Conservation (phyloP, 148 eudicot species). For the Rhododendron mucronatum region DNA sequence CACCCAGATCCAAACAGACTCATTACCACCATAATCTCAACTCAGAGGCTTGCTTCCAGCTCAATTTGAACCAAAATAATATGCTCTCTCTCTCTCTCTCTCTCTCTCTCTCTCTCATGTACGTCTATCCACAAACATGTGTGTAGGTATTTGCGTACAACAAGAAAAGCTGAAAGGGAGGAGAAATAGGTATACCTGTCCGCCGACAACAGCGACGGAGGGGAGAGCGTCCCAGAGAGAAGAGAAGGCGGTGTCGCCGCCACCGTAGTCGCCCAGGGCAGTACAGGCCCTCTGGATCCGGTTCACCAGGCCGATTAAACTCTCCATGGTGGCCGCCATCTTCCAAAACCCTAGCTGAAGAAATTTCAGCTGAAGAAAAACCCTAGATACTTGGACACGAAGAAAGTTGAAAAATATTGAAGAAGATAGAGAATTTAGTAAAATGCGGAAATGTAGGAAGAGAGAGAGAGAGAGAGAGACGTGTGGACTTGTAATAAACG, state of each 20-base stretch:
- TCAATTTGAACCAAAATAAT: background rate
- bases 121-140: background rate
- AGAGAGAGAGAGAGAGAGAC: background rate
- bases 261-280: conserved; percentile 60
- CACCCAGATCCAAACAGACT: background rate
- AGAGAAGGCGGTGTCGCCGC: conserved; percentile 43
- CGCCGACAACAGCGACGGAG: conserved; percentile 71
- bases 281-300: conserved; percentile 64
- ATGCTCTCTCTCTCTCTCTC: background rate
- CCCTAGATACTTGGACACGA: conserved; percentile 1
- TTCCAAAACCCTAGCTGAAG: conserved; percentile 4
- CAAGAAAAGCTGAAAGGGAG: background rate
- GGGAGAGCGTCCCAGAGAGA: conserved; percentile 79
- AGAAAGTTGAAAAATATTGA: background rate
- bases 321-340: conserved; percentile 63
- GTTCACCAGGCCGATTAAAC: conserved; percentile 59
- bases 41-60: background rate
- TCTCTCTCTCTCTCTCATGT: too few relatives aligned
- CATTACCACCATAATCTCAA: background rate
- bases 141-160: background rate
- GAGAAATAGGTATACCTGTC: conserved; percentile 37
- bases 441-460: background rate
- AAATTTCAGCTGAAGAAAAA: background rate
- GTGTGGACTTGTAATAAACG: conserved; percentile 5
- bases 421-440: background rate